Conservation (phyloP, 768 basidiomycete species). For the Candolleomyces eurysporus region DNA sequence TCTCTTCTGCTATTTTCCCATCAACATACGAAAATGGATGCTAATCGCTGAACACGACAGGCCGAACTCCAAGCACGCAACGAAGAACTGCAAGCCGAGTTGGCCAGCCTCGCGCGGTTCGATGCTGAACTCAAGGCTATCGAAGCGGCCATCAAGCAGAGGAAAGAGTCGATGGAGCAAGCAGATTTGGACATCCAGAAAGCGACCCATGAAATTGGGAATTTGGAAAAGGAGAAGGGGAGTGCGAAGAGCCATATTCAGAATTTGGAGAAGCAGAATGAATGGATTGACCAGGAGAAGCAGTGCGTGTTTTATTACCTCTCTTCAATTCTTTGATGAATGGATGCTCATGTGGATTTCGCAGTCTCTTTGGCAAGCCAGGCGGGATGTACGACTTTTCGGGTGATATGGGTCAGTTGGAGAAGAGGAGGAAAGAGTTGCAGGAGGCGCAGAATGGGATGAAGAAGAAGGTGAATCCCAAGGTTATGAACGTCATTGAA, state of each 20-base stretch:
- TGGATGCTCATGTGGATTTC: neutral
- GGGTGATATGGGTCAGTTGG: constrained; percentile 57
- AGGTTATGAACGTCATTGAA: constrained; percentile 95
- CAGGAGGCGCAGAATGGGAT: constrained; percentile 77
- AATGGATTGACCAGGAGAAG: constrained; percentile 89
- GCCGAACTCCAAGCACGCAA: constrained; percentile 63
- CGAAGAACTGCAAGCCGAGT: constrained; percentile 75
- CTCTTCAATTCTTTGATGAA: neutral
- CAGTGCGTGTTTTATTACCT: constrained; percentile 52
- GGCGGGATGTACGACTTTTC: constrained; percentile 84
- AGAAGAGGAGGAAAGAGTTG: constrained; percentile 69
- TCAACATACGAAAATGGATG: neutral
- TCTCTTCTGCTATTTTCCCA: neutral
- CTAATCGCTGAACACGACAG: constrained; percentile 29
- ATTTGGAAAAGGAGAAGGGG: constrained; percentile 71
- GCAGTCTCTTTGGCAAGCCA: constrained; percentile 79
- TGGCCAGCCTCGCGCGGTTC: constrained; percentile 83
- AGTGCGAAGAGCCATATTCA: constrained; percentile 48
- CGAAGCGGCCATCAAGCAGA: constrained; percentile 76
- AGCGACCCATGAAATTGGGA: constrained; percentile 60
- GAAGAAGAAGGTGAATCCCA: constrained; percentile 95
- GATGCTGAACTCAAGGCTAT: constrained; percentile 86
- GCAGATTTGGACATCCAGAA: constrained; percentile 64
- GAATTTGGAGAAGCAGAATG: constrained; percentile 75
- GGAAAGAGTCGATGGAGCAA: constrained; percentile 69